Conservation (phyloP, 1,284 basidiomycete species). For the Garcileccinum viscosum region DNA sequence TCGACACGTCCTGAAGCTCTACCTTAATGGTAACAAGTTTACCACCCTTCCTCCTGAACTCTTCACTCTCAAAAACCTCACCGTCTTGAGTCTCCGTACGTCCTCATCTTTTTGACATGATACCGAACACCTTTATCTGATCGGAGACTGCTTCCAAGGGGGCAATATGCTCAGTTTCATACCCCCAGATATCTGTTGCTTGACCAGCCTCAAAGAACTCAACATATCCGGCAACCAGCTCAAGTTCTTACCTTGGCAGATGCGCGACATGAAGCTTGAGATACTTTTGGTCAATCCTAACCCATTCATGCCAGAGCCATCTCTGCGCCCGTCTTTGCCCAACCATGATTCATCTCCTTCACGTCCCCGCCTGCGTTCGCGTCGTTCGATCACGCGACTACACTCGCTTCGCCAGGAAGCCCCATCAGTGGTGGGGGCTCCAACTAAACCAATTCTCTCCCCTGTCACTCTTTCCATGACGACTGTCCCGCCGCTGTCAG, state of each 20-base stretch:
- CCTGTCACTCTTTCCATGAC: constrained; percentile 29
- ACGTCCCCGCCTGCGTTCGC: constrained; percentile 12
- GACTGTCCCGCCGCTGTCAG: constrained; percentile 52
- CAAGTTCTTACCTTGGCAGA: constrained; percentile 68
- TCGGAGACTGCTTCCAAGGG: constrained; percentile 19
- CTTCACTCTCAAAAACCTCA: constrained; percentile 36
- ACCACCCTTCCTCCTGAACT: constrained; percentile 34
- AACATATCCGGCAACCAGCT: constrained; percentile 69
- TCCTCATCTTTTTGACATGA: constrained; percentile 4
- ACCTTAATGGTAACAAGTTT: constrained; percentile 38
- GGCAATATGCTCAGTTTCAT: constrained; percentile 58
- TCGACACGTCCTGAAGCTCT: constrained; percentile 39
- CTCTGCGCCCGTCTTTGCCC: background rate
- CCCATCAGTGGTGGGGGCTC: constrained; percentile 4
- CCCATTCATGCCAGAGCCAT: constrained; percentile 54
- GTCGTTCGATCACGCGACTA: constrained; percentile 25
- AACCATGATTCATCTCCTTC: background rate
- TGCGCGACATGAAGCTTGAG: constrained; percentile 58
- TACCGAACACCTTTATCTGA: constrained; percentile 7
- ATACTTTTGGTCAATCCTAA: constrained; percentile 60
- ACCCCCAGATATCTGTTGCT: constrained; percentile 68
- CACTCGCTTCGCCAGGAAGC: constrained; percentile 29
- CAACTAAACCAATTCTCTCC: constrained; percentile 35
- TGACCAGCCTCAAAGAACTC: constrained; percentile 62
- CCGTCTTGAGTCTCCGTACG: constrained; percentile 41